phyloP scores from a whole-genome alignment of 225 moss, liverwort and hornwort genomes.

The Pleurozium schreberi region DNA sequence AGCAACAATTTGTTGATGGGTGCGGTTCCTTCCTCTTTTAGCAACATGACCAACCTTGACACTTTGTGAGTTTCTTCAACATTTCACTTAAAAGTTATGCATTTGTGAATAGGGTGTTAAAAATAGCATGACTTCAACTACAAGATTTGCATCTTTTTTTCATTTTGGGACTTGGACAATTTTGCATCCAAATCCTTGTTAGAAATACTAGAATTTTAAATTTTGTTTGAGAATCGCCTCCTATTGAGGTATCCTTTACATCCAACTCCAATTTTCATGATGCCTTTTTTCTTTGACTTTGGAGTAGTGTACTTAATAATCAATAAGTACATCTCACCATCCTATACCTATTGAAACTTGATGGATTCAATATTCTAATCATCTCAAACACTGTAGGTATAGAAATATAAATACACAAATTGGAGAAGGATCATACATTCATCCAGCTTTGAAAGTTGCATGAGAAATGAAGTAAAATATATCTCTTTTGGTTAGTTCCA shows the following conservation, averaged over 20 bases:
- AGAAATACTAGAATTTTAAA: background rate
- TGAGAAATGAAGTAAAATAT: background rate
- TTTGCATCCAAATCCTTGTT: background rate
- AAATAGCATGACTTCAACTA: background rate
- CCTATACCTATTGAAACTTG: too few relatives aligned
- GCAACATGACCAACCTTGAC: slow-evolving; percentile 34
- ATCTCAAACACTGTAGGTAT: background rate
- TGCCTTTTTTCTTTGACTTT: background rate
- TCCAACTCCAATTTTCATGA: background rate
- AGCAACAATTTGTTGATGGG: slow-evolving; percentile 61
- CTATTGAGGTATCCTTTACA: too few relatives aligned
- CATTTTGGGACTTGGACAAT: too few relatives aligned
- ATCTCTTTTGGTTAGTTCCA: too few relatives aligned
- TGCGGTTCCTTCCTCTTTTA: slow-evolving; percentile 32
- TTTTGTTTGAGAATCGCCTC: background rate
- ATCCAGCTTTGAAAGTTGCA: background rate
- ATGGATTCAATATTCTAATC: background rate
- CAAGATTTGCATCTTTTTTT: background rate
- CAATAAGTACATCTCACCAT: background rate
- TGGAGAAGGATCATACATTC: background rate
- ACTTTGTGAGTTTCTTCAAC: slow-evolving; percentile 35
- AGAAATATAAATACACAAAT: background rate
- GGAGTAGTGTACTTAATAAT: too few relatives aligned
- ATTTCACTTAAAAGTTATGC: background rate
- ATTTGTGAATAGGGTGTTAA: background rate